Evolutionary conservation across 495 filamentous ascomycete species (phyloP).

Genomic region (Podospora anserina): DNA sequence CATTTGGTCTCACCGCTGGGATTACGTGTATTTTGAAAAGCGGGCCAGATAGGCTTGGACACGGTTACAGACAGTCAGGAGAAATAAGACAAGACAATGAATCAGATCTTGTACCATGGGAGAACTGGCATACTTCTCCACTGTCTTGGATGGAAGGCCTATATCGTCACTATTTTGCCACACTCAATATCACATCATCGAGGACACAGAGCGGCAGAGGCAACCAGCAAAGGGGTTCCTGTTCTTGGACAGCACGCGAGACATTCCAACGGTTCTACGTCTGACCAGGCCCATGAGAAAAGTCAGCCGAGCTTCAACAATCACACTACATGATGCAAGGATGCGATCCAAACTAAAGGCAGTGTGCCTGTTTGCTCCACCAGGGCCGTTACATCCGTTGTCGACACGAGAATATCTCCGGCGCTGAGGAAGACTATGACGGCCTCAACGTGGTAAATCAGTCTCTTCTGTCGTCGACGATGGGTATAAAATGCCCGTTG

Average conservation of each 20-base stretch:
- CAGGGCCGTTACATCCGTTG: background rate
- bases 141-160: background rate
- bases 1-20: background rate
- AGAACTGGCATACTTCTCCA: background rate
- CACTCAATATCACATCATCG: background rate
- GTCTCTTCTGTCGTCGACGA: background rate
- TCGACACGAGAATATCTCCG: constrained; percentile 1
- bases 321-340: background rate
- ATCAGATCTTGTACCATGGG: background rate
- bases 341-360: background rate
- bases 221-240: background rate
- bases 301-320: background rate
- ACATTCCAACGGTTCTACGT: background rate
- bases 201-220: background rate
- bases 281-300: background rate
- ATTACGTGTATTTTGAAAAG: background rate
- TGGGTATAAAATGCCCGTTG: background rate
- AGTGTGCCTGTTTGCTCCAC: background rate
- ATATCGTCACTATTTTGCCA: background rate
- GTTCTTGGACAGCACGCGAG: background rate
- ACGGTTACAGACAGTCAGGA: background rate
- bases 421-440: background rate
- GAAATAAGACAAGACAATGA: background rate
- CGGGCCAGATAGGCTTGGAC: background rate
- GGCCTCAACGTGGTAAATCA: background rate